Conservation (phyloP, 352 stramenopile species). For the Phytophthora syringae region DNA sequence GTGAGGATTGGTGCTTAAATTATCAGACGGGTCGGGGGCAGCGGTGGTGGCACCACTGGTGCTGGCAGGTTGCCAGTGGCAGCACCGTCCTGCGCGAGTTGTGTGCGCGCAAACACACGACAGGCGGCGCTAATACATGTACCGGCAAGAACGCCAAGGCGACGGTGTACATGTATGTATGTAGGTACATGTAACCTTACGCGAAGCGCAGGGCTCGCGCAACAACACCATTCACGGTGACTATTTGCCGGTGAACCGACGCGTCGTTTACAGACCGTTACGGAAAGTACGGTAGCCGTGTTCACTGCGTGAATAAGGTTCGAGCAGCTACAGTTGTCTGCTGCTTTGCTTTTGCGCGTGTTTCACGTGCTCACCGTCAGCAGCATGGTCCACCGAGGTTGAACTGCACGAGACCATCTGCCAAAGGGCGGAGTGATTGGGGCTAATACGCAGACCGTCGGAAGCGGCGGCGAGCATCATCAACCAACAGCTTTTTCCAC, state of each 20-base stretch:
- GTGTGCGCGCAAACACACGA: conserved; percentile 10
- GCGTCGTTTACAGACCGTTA: conserved; percentile 3
- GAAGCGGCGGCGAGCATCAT: conserved; percentile 8
- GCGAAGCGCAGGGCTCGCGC: too few species aligned
- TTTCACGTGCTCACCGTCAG: conserved; percentile 8
- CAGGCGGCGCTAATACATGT: too few species aligned
- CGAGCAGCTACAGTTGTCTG: too few species aligned
- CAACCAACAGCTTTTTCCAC: conserved; percentile 27
- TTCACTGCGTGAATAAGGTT: conserved; percentile 21
- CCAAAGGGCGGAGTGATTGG: conserved; percentile 8
- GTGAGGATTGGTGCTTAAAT: conserved; percentile 28
- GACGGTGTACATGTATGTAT: too few species aligned
- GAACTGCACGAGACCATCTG: conserved; percentile 23
- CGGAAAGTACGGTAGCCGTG: too few species aligned
- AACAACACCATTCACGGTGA: background rate
- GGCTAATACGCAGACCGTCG: conserved; percentile 24
- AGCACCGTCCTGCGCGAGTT: conserved; percentile 19
- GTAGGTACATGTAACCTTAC: too few species aligned
- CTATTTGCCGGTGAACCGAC: background rate
- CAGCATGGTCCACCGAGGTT: conserved; percentile 23
- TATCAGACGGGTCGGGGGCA: conserved; percentile 34
- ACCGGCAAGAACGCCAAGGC: too few species aligned
- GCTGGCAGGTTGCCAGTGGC: too few species aligned
- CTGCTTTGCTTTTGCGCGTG: background rate
- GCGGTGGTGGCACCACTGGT: too few species aligned